These are phyloP conservation scores for Citrus australasica DNA, from an alignment of 345 rosid species.

Conservation along the genomic window DNA sequence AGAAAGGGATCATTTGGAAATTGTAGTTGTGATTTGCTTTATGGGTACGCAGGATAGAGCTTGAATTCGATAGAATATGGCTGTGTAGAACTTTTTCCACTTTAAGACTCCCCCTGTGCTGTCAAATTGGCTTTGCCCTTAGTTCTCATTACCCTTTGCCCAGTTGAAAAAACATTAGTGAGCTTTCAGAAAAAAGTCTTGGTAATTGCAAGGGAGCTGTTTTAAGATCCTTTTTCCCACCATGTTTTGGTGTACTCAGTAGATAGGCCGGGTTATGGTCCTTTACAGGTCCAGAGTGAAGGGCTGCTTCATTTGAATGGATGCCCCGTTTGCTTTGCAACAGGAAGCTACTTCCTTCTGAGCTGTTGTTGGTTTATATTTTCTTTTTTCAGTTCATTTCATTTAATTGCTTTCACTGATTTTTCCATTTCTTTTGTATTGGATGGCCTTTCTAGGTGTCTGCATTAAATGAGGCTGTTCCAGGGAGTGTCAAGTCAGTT, in stretches of 20 bases:
- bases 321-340: not conserved
- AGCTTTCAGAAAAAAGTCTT: not conserved
- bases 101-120: not conserved
- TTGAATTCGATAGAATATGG: not conserved
- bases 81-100: not conserved
- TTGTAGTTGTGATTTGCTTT: not conserved
- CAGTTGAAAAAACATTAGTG: too few species aligned
- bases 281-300: not conserved
- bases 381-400: not conserved
- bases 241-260: not conserved
- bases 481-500: conserved; percentile 83
- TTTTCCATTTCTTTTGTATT: not conserved
- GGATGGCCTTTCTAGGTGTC: conserved; percentile 43
- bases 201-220: not conserved
- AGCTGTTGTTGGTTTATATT: not conserved
- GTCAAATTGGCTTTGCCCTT: not conserved
- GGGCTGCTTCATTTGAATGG: not conserved
- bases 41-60: not conserved
- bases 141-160: not conserved
- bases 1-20: not conserved
- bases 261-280: not conserved
- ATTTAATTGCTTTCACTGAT: not conserved
- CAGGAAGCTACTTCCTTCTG: not conserved
- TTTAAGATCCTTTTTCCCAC: not conserved
- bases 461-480: conserved; percentile 80